Base-by-base conservation (phyloP, 176 grass and related monocot genomes). In the Musa troglodytarum region DNA sequence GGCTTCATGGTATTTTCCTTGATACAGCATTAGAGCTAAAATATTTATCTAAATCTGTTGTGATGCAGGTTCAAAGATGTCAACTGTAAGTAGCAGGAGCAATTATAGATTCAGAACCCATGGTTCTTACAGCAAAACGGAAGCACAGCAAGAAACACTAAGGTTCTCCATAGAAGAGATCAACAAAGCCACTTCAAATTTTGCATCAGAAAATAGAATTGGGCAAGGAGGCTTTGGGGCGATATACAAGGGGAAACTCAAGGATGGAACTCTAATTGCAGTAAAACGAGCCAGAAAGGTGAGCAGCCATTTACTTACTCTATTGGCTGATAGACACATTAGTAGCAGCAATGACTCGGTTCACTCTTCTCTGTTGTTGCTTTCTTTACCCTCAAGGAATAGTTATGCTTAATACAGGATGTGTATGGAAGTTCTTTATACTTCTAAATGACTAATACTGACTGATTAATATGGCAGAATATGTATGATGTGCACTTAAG, bases 241-340 rank as follows among this genome's bases (percentile, higher is more conserved):
- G 74, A 83, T 93, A 53, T 98, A 98, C 79, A 93, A 85, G 75
- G 94, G 82, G 19, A 93, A 77, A 68, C 88, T 98, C 72, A 81
- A 74, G 68, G 88, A 98, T 90, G 94, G 90, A 67, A 88, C 90
- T 53, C 83, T 86, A 8, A 82, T 93, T 75, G 94, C 90, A 62
- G 88, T 93, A 53, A 98, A 98, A 76, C 67, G 90, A 51, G 94
- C 87, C 14, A 84, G 77, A 80, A 98, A 93, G 94, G 94, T 98
- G 74, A 57, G 82, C 82, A 54, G 11, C 26, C 16, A 74, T 54
- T 49, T 52, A 22, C 28, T 5, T 68, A 58, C 19, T 62, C 25
- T 10, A 50, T 25, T 72, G 20, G 69, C 62, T 62, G 67, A 64
- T 12, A 71, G 3, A 58, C 34, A 11, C 19, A 79, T 1, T 8